A percentile compares a stretch with the other conserved stretches of the same genome.
Conservation (phyloP, 75 land plant genomes). For the Larix kaempferi region DNA sequence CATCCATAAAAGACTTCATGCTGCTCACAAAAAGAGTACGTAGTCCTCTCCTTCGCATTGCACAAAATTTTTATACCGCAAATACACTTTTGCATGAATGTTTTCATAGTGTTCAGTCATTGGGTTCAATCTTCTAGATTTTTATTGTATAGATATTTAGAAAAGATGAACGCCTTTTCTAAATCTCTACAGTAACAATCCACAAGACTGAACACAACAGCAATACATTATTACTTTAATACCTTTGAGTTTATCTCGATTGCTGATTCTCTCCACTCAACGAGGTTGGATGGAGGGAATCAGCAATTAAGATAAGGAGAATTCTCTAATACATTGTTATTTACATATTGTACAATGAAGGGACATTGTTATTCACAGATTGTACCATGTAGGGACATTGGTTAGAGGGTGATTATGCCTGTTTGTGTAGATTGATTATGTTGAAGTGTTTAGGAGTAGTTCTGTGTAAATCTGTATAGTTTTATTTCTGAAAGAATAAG, state of each 20-base stretch:
- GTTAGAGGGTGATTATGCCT: no score
- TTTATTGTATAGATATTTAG: not conserved
- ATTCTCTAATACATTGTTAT: not conserved
- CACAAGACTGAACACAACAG: not conserved
- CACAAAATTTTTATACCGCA: no score
- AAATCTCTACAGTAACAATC: not conserved
- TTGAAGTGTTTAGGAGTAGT: no score
- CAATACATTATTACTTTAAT: not conserved
- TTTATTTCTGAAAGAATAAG: no score
- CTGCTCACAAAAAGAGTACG: conserved; percentile 8
- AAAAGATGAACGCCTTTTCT: not conserved
- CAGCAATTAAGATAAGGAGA: no score
- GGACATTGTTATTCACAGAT: not conserved
- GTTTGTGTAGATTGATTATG: no score
- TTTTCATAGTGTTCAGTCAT: not conserved
- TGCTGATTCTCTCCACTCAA: no score
- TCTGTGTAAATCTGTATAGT: no score
- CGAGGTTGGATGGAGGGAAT: no score
- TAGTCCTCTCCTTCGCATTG: not conserved
- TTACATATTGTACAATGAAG: no score
- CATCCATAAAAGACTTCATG: not conserved
- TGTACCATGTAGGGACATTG: no score
- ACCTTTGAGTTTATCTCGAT: no score
- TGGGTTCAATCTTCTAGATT: not conserved
- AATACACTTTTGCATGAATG: not conserved